Percentiles rank a stretch among this genome's conserved stretches.
These are phyloP conservation scores for Penicillium longicatenatum DNA, from an alignment of 495 filamentous ascomycete species.

Conservation along the genomic window DNA sequence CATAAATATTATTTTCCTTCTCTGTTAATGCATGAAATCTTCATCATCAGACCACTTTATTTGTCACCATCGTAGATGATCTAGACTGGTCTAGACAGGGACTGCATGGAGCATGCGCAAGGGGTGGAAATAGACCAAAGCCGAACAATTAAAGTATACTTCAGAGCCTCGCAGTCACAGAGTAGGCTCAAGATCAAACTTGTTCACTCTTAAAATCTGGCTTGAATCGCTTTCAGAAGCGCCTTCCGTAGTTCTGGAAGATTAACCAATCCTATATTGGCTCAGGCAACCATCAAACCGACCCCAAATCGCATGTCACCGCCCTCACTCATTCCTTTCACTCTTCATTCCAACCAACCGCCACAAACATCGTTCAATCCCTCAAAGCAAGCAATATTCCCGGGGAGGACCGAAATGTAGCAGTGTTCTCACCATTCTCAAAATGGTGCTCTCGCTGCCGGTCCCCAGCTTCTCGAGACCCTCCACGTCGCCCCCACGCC, in stretches of 20 bases:
- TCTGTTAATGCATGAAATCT: constrained; percentile 2
- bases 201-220: neutral
- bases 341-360: constrained; percentile 3
- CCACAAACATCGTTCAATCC: neutral
- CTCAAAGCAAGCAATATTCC: neutral
- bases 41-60: neutral
- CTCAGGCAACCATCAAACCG: constrained; percentile 10
- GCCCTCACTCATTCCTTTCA: constrained; percentile 2
- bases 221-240: neutral
- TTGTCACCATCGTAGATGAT: neutral
- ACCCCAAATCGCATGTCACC: constrained; percentile 12
- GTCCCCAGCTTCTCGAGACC: constrained; percentile 44
- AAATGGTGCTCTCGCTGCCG: constrained; percentile 48
- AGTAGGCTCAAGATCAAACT: neutral
- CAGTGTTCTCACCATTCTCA: constrained; percentile 20
- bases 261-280: neutral
- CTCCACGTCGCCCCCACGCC: constrained; percentile 32
- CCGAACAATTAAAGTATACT: neutral
- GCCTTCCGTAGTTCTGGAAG: neutral
- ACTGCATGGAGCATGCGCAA: constrained; percentile 1
- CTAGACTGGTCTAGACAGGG: neutral
- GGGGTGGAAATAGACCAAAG: neutral
- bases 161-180: neutral
- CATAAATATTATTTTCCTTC: neutral
- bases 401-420: constrained; percentile 35